Conservation (phyloP, 2,329 filamentous ascomycete species). For the Trichoderma cornu-damae region DNA sequence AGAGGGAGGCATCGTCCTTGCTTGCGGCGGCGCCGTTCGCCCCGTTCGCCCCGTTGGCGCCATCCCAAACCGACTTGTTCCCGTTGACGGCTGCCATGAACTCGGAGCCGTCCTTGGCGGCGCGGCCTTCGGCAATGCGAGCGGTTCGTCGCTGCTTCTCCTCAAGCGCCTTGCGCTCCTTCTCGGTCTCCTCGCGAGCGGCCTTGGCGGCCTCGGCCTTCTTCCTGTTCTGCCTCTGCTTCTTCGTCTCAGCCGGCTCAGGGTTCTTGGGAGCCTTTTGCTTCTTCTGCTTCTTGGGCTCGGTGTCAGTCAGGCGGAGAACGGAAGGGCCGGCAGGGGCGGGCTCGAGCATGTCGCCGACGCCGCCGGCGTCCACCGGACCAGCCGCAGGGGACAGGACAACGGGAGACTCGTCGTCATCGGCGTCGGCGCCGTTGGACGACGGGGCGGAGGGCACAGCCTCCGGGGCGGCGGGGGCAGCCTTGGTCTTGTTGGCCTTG, state of each 20-base stretch:
- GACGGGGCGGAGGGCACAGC: slow-evolving; percentile 48
- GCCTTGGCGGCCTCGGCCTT: slow-evolving; percentile 79
- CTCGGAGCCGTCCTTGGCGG: slow-evolving; percentile 72
- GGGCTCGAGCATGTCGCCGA: slow-evolving; percentile 89
- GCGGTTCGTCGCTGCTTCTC: slow-evolving; percentile 81
- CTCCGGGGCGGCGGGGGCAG: slow-evolving; percentile 40
- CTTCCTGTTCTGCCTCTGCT: slow-evolving; percentile 86
- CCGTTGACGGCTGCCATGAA: slow-evolving; percentile 46
- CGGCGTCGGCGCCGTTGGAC: slow-evolving; percentile 67
- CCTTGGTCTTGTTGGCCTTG: slow-evolving; percentile 48
- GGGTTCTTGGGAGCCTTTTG: slow-evolving; percentile 57
- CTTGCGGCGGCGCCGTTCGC: slow-evolving; percentile 24
- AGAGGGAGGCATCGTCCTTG: slow-evolving; percentile 33
- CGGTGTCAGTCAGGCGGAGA: slow-evolving; percentile 67
- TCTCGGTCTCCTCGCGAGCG: slow-evolving; percentile 70
- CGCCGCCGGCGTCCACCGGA: slow-evolving; percentile 58
- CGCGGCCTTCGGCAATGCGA: slow-evolving; percentile 73
- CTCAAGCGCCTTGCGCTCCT: slow-evolving; percentile 66
- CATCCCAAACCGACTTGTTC: slow-evolving; percentile 41
- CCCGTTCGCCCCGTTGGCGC: slow-evolving; percentile 24
- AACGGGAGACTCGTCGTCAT: slow-evolving; percentile 63
- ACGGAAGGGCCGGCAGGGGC: slow-evolving; percentile 63
- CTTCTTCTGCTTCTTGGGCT: slow-evolving; percentile 61
- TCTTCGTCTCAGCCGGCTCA: slow-evolving; percentile 78
- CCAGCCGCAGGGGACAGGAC: slow-evolving; percentile 44